These are phyloP conservation scores for Fusarium liriodendri DNA, from an alignment of 2,329 filamentous ascomycete species.

Conservation along the genomic window DNA sequence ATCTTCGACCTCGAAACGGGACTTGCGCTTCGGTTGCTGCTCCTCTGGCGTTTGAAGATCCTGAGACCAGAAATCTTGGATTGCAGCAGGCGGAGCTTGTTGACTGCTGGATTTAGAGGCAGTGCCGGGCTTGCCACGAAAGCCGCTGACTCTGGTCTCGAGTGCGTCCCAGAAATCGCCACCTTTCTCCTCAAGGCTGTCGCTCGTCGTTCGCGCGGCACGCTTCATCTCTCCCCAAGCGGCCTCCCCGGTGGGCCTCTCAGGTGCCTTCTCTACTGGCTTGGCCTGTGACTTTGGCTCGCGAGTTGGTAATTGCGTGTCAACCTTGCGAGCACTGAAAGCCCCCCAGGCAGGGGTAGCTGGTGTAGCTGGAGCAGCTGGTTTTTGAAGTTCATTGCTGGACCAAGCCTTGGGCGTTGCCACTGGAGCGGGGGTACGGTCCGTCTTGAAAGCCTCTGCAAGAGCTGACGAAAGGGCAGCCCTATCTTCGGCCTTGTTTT, in stretches of 20 bases:
- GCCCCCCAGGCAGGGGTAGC: constrained; percentile 32
- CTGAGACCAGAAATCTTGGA: background rate
- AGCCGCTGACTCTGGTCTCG: constrained; percentile 36
- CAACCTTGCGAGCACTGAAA: constrained; percentile 37
- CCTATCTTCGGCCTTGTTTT: constrained; percentile 1
- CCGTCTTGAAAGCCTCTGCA: constrained; percentile 48
- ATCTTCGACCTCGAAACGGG: constrained; percentile 47
- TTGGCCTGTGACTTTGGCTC: constrained; percentile 1
- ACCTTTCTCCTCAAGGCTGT: background rate
- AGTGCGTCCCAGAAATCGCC: constrained; percentile 40
- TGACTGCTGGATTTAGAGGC: background rate
- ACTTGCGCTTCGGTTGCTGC: constrained; percentile 42
- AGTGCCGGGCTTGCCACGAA: constrained; percentile 22
- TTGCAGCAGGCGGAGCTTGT: background rate
- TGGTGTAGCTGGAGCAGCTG: background rate
- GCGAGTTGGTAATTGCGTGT: constrained; percentile 30
- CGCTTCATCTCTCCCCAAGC: constrained; percentile 44
- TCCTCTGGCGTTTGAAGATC: constrained; percentile 11
- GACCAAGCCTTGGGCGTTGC: constrained; percentile 44
- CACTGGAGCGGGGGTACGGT: constrained; percentile 40
- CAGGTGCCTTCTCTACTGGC: background rate
- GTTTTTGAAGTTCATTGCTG: constrained; percentile 13
- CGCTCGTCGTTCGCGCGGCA: constrained; percentile 8
- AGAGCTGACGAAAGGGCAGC: constrained; percentile 42
- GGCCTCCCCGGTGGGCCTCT: background rate